Conservation (phyloP, 768 basidiomycete species). For the Collybiopsis luxurians region DNA sequence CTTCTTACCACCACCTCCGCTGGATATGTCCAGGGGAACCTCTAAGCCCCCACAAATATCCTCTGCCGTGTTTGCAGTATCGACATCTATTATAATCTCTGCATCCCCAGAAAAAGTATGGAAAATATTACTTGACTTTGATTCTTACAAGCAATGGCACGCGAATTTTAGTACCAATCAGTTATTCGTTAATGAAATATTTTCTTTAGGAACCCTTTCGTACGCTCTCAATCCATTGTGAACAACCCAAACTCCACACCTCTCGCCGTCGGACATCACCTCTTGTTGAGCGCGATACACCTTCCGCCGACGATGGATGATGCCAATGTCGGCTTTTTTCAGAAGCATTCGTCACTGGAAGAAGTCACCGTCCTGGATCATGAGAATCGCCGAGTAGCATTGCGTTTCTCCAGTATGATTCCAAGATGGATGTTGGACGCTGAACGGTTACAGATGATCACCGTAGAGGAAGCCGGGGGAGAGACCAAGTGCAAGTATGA, state of each 20-base stretch:
- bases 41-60: slow-evolving; percentile 24
- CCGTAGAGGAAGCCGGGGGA: slow-evolving; percentile 38
- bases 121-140: slow-evolving; percentile 45
- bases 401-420: slow-evolving; percentile 36
- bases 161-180: neutral
- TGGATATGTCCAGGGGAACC: too few relatives aligned
- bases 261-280: slow-evolving; percentile 36
- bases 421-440: slow-evolving; percentile 48
- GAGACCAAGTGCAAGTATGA: slow-evolving; percentile 56
- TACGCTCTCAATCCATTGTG: slow-evolving; percentile 23
- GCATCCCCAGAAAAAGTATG: slow-evolving; percentile 36
- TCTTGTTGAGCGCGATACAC: slow-evolving; percentile 50
- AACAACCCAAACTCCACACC: neutral
- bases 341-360: slow-evolving; percentile 38
- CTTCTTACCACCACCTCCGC: too few relatives aligned
- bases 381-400: slow-evolving; percentile 54
- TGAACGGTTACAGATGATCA: slow-evolving; percentile 66
- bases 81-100: slow-evolving; percentile 32
- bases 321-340: slow-evolving; percentile 26
- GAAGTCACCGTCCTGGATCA: slow-evolving; percentile 49
- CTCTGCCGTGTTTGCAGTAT: slow-evolving; percentile 25
- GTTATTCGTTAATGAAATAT: neutral
- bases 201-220: slow-evolving; percentile 59
- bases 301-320: slow-evolving; percentile 59
- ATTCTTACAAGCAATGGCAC: slow-evolving; percentile 60